These are phyloP conservation scores for Oryza glaberrima DNA, from an alignment of 176 grass and related monocot genomes.

Conservation along the genomic window DNA sequence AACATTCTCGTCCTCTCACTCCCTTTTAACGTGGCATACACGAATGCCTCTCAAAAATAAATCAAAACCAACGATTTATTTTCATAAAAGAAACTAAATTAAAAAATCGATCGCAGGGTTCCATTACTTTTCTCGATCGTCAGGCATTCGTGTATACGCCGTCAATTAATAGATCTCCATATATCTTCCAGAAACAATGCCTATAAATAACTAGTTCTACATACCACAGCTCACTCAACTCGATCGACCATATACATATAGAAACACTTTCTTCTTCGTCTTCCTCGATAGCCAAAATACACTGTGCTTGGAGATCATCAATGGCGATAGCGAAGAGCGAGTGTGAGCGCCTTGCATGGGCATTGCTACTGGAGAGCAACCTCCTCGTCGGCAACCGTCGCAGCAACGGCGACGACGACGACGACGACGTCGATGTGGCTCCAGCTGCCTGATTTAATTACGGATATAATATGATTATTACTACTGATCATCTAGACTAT, in stretches of 20 bases:
- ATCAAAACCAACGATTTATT: neutral
- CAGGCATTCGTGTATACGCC: no score
- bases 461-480: neutral
- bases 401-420: constrained; percentile 36
- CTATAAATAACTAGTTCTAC: constrained; percentile 26
- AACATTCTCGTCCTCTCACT: neutral
- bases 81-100: no score
- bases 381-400: neutral
- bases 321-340: constrained; percentile 24
- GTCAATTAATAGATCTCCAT: no score
- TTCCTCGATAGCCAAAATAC: neutral
- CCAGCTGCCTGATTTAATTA: constrained; percentile 36
- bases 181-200: neutral
- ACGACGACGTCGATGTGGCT: constrained; percentile 46
- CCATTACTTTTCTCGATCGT: neutral
- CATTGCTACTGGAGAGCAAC: constrained; percentile 18
- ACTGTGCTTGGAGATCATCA: neutral
- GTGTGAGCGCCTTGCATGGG: neutral
- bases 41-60: neutral
- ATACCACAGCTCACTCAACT: constrained; percentile 1
- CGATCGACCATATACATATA: neutral
- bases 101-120: neutral
- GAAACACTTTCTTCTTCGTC: neutral
- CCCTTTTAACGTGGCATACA: neutral
- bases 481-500: neutral